A percentile compares a stretch with the other conserved stretches of the same genome.
These are phyloP conservation scores for Ascodesmis nigricans DNA, from an alignment of 495 filamentous ascomycete species.

Conservation along the genomic window DNA sequence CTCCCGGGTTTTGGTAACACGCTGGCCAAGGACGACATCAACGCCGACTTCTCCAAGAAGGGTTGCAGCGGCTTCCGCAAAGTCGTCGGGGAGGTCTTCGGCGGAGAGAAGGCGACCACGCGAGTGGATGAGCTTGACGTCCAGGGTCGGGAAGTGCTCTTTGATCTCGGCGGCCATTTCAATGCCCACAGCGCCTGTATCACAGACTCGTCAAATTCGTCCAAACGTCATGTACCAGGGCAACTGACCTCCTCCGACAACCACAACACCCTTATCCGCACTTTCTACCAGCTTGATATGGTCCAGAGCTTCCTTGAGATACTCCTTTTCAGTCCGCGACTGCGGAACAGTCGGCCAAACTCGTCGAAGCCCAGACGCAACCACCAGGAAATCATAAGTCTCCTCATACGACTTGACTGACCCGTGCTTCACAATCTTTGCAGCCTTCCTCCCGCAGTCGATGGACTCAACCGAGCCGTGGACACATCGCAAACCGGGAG, in stretches of 20 bases:
- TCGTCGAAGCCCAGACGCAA: constrained; percentile 36
- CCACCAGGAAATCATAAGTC: constrained; percentile 43
- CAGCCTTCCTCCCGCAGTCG: constrained; percentile 28
- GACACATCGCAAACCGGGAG: constrained; percentile 31
- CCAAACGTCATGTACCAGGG: no score
- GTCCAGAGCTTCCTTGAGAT: constrained; percentile 31
- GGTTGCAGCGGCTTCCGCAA: constrained; percentile 27
- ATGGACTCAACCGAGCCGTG: constrained; percentile 35
- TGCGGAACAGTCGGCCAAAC: constrained; percentile 42
- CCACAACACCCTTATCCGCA: constrained; percentile 30
- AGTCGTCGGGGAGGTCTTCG: constrained; percentile 43
- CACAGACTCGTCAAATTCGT: no score
- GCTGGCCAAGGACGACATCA: constrained; percentile 31
- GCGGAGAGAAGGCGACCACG: constrained; percentile 38
- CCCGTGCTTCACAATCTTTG: constrained; percentile 29
- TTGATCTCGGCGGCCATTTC: constrained; percentile 52
- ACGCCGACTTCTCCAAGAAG: constrained; percentile 34
- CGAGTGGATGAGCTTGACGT: constrained; percentile 47
- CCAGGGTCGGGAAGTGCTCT: constrained; percentile 31
- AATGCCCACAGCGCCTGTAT: constrained; percentile 49
- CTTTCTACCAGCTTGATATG: constrained; percentile 25
- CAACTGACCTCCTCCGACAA: constrained; percentile 33
- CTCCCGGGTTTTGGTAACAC: constrained; percentile 24
- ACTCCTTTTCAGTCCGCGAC: constrained; percentile 30
- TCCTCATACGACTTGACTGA: constrained; percentile 14